These are phyloP conservation scores for Neonectria ditissima DNA, from an alignment of 2,329 filamentous ascomycete species.

Conservation along the genomic window DNA sequence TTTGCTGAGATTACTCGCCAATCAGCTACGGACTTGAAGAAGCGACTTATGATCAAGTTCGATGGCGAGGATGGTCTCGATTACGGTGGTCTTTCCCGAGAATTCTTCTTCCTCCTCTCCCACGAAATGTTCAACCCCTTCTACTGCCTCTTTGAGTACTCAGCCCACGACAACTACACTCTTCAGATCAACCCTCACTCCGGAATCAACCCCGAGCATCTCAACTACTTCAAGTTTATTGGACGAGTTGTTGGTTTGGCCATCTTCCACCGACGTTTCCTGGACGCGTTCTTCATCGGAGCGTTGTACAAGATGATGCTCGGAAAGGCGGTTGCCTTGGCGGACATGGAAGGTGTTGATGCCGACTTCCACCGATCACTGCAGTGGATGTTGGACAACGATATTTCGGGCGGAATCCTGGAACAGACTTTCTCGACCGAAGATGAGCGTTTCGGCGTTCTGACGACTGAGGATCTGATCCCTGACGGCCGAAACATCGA, in stretches of 20 bases:
- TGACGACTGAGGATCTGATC: constrained; percentile 93
- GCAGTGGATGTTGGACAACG: constrained; percentile 98
- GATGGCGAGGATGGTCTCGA: constrained; percentile 98
- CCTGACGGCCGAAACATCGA: constrained; percentile 91
- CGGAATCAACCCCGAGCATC: constrained; percentile 97
- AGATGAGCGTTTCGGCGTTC: constrained; percentile 95
- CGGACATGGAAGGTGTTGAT: constrained; percentile 99
- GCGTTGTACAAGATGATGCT: constrained; percentile 99
- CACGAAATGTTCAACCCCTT: constrained; percentile 99
- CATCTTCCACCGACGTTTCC: constrained; percentile 97
- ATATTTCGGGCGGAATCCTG: constrained; percentile 90
- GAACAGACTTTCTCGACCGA: constrained; percentile 98
- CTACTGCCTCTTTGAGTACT: constrained; percentile 99
- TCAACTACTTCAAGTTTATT: constrained; percentile 99
- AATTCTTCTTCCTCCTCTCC: constrained; percentile 99
- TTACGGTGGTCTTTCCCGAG: constrained; percentile 96
- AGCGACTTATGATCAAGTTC: constrained; percentile 99
- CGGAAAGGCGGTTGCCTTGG: constrained; percentile 88
- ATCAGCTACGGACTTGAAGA: constrained; percentile 95
- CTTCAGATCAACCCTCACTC: constrained; percentile 99
- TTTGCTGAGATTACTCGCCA: constrained; percentile 99
- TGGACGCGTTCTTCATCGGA: constrained; percentile 99
- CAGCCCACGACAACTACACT: constrained; percentile 99
- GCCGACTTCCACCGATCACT: constrained; percentile 97
- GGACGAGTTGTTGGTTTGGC: constrained; percentile 95